These are phyloP conservation scores for Collybia sordida DNA, from an alignment of 768 basidiomycete species.

Conservation along the genomic window DNA sequence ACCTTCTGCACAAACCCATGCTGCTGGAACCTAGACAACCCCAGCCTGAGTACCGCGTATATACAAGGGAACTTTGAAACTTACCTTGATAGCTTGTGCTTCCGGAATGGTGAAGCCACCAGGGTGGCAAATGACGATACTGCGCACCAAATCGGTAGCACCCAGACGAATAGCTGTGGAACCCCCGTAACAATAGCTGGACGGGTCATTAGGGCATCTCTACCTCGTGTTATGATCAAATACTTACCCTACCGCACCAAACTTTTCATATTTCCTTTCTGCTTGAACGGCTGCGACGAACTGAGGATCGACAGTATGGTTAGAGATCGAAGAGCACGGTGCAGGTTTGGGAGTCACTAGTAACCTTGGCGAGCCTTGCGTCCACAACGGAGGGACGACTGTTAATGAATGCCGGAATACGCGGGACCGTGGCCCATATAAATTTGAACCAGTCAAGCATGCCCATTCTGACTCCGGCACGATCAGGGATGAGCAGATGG, in stretches of 20 bases:
- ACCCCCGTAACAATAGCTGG: conserved; percentile 24
- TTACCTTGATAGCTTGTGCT: conserved; percentile 18
- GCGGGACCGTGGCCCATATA: conserved; percentile 21
- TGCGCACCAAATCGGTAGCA: conserved; percentile 16
- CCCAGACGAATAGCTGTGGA: conserved; percentile 15
- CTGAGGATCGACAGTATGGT: conserved; percentile 16
- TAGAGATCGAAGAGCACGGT: background rate
- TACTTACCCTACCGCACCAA: conserved; percentile 39
- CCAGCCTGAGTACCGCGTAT: no score
- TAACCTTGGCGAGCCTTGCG: conserved; percentile 20
- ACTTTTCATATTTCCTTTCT: conserved; percentile 37
- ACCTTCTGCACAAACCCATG: conserved; percentile 25
- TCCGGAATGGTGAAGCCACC: conserved; percentile 13
- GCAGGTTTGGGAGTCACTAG: background rate
- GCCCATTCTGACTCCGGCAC: conserved; percentile 31
- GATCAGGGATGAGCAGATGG: conserved; percentile 26
- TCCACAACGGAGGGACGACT: conserved; percentile 33
- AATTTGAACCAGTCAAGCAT: conserved; percentile 30
- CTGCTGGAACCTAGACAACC: conserved; percentile 15
- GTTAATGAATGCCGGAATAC: conserved; percentile 27
- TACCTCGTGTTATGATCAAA: background rate
- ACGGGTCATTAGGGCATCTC: background rate
- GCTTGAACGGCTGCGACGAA: conserved; percentile 32
- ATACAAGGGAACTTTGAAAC: background rate
- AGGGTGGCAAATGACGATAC: conserved; percentile 21